Base-by-base conservation (phyloP, 106 monocot species). In the Acorus gramineus region DNA sequence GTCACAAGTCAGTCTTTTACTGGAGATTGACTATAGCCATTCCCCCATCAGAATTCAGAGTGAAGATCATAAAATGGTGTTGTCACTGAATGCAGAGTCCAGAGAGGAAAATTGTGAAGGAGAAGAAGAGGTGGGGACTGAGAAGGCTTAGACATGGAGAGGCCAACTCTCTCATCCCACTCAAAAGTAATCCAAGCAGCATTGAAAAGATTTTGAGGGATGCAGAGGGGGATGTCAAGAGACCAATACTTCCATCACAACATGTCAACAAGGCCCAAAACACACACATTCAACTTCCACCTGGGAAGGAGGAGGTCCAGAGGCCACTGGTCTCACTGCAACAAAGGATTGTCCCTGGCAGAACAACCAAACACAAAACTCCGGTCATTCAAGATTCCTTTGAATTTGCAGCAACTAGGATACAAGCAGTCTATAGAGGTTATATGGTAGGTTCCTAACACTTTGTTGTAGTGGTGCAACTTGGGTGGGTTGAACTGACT, bases 121-220 rank as follows among this genome's bases (percentile, higher is more conserved):
- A 89, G 73, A 86, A 89, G 69, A 86, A 77, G 68, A 80, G 62
- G 60, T 79, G 78, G 80, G 80, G 68, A 2, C 55, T 66, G 66
- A 70, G 74, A 28, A 76, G 65, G 71, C 63, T 70, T 48, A 76
- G 56, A 49, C 63, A 83, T 71, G 74, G 69, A 48, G 85, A 83
- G 44, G 52, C 66, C 55, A 85, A 66, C 71, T 73, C 93, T 55
- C 77, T 86, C 62, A 69, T 84, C 61, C 77, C 83, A 7, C 75
- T 84, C 45, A 64, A 74, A 49, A 73, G 80, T 63, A 76, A 82
- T 52, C 84, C 86, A 52, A 95, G 90, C 78, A 90, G 90, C 68
- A 79, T 90, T 58, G 94, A 95, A 55, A 75, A 90, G 66, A 95
- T 95, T 45, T 57, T 90, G 64, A 80, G 71, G 47, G 93, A 94